These are phyloP conservation scores for Juncus effusus DNA, from an alignment of 176 grass and related monocot species.

Conservation along the genomic window DNA sequence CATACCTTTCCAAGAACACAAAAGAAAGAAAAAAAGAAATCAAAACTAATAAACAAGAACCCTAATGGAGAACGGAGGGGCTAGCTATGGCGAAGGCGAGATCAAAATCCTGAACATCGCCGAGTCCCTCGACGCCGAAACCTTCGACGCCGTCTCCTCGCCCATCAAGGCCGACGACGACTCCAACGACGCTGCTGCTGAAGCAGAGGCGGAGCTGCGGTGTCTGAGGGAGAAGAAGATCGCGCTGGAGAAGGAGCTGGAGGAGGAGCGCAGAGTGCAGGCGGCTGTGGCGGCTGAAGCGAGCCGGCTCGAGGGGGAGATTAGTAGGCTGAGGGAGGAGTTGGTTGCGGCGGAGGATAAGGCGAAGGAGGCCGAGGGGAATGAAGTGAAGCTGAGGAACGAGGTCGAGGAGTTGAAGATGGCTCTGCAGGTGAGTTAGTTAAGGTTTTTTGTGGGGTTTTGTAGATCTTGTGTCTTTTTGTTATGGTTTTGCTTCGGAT, in stretches of 20 bases:
- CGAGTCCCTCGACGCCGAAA: constrained; percentile 12
- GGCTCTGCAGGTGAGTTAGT: constrained; percentile 15
- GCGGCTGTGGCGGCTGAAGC: constrained; percentile 11
- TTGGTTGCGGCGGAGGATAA: not conserved
- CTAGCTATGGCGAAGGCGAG: constrained; percentile 3
- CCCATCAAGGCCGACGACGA: constrained; percentile 14
- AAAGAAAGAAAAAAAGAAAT: constrained; percentile 1
- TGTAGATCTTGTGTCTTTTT: too few relatives aligned
- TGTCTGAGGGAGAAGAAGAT: constrained; percentile 9
- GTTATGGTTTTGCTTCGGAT: too few relatives aligned
- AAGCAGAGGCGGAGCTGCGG: constrained; percentile 3
- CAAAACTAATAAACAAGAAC: not conserved
- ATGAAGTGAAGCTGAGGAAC: not conserved
- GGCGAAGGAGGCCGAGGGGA: not conserved
- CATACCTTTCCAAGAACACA: constrained; percentile 6
- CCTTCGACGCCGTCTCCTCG: constrained; percentile 21
- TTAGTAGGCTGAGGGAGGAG: constrained; percentile 12
- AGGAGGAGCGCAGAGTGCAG: constrained; percentile 6
- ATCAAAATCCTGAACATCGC: constrained; percentile 16
- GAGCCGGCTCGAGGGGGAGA: constrained; percentile 21
- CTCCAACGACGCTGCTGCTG: not conserved
- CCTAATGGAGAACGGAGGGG: constrained; percentile 25
- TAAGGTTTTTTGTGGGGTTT: not conserved
- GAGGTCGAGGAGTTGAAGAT: constrained; percentile 16
- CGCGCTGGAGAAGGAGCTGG: constrained; percentile 2